Conservation (phyloP, 2,329 filamentous ascomycete species). For the Talaromyces sp. region DNA sequence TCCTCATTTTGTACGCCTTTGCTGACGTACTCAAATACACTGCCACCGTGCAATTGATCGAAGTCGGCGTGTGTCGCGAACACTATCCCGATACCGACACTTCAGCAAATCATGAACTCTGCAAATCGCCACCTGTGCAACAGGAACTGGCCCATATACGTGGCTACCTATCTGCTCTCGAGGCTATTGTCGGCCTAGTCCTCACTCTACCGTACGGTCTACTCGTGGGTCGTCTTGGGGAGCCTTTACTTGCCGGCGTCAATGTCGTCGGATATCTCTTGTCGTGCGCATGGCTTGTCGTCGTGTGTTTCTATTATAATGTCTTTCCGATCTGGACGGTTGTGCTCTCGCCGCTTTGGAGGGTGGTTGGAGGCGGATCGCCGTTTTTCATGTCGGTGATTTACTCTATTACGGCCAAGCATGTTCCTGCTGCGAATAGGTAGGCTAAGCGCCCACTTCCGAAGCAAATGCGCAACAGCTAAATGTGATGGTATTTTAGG, state of each 20-base stretch:
- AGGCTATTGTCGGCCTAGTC: conserved; percentile 2
- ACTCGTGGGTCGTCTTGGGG: conserved; percentile 1
- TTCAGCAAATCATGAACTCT: neutral
- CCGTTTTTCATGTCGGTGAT: conserved; percentile 5
- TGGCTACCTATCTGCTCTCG: conserved; percentile 1
- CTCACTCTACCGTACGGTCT: conserved; percentile 5
- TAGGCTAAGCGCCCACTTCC: neutral
- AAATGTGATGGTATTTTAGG: neutral
- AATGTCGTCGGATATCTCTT: conserved; percentile 6
- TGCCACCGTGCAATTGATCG: conserved; percentile 4
- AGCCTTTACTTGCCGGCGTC: conserved; percentile 4
- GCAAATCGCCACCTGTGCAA: conserved; percentile 5
- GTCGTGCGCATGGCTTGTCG: conserved; percentile 2
- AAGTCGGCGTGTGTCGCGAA: conserved; percentile 8
- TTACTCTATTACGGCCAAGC: conserved; percentile 3
- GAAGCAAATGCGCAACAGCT: too few species aligned
- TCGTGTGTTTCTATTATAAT: conserved; percentile 6
- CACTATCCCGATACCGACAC: neutral
- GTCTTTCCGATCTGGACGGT: conserved; percentile 1
- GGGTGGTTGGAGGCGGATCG: neutral
- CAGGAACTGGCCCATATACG: neutral
- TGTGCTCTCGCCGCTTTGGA: conserved; percentile 6
- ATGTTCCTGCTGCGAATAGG: conserved; percentile 2
- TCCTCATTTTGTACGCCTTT: conserved; percentile 6
- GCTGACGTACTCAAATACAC: conserved; percentile 9